These are phyloP conservation scores for Tolypocladium amazonense DNA, from an alignment of 2,329 filamentous ascomycete genomes.

Conservation along the genomic window DNA sequence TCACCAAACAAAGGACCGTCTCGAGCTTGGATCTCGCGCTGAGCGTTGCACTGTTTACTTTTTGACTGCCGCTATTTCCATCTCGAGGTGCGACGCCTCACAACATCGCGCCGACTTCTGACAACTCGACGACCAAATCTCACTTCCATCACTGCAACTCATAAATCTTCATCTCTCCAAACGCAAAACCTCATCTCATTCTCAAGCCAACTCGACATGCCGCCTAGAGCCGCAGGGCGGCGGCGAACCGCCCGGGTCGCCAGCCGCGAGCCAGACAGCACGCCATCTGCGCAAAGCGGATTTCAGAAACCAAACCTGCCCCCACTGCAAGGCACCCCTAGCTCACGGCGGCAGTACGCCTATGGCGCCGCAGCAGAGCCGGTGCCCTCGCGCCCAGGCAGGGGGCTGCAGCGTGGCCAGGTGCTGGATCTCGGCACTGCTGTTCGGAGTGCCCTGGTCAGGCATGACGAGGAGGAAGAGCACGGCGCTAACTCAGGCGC, in stretches of 20 bases:
- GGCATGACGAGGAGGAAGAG: constrained; percentile 7
- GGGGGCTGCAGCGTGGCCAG: constrained; percentile 6
- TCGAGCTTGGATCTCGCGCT: background rate
- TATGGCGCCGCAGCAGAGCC: constrained; percentile 27
- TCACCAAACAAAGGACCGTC: background rate
- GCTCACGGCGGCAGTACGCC: constrained; percentile 24
- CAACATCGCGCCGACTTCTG: background rate
- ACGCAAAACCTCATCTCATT: background rate
- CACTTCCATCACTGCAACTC: background rate
- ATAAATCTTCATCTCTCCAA: background rate
- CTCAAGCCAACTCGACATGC: constrained; percentile 4
- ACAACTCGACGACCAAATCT: background rate
- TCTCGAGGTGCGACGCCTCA: background rate
- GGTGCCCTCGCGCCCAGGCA: constrained; percentile 9
- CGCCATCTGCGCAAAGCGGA: constrained; percentile 1
- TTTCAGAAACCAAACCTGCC: constrained; percentile 16
- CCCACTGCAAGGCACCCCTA: constrained; percentile 19
- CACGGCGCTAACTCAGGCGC: background rate
- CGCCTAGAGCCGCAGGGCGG: constrained; percentile 5
- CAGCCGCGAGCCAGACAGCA: constrained; percentile 3
- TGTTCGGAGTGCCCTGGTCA: constrained; percentile 15
- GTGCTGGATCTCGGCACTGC: constrained; percentile 16
- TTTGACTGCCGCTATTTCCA: background rate
- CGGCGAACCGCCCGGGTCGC: constrained; percentile 2
- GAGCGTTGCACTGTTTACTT: background rate